Base-by-base conservation (phyloP, 2,329 filamentous ascomycete genomes). In the Colletotrichum horii region DNA sequence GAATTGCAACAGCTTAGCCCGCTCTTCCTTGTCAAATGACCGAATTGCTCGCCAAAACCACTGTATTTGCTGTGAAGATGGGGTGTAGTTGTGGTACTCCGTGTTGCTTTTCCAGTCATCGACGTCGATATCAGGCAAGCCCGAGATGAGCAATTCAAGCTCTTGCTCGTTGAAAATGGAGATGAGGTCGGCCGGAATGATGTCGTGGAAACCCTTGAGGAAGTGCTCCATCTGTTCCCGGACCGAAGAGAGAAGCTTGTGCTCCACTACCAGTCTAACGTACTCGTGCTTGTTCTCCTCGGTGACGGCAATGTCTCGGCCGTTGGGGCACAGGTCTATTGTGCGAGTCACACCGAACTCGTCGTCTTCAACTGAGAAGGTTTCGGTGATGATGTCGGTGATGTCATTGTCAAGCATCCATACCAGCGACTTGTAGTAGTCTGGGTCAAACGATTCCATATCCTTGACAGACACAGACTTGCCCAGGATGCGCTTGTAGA, bases 371-470 rank as follows among this genome's bases (percentile, higher is more conserved):
- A 98, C 93, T 14, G 96, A 97, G 83, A 99, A 98, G 2, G 95
- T 98, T 86, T 99, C 96, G 4, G 95, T 97, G 80, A 98, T 97
- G 81, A 98, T 96, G 81, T 98, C 97, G 6, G 96, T 98, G 80
- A 99, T 99, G 82, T 99, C 96, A 81, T 99, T 98, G 83, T 98
- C 95, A 74, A 98, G 89, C 93, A 99, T 98, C 97, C 97, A 99
- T 76, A 97, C 92, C 26, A 99, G 90, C 16, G 96, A 98, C 85
- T 98, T 99, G 91, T 98, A 98, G 87, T 99, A 99, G 81, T 99
- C 96, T 5, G 98, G 93, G 83, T 99, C 97, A 77, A 99, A 94
- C 26, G 96, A 98, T 85, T 99, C 97, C 96, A 99, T 98, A 81
- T 99, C 97, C 88, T 99, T 99, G 85, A 99, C 94, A 11, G 96